Percentiles rank a stretch among this genome's conserved stretches.
phyloP scores from a whole-genome alignment of 1,284 basidiomycete genomes.

The Heterobasidion parviporum region DNA sequence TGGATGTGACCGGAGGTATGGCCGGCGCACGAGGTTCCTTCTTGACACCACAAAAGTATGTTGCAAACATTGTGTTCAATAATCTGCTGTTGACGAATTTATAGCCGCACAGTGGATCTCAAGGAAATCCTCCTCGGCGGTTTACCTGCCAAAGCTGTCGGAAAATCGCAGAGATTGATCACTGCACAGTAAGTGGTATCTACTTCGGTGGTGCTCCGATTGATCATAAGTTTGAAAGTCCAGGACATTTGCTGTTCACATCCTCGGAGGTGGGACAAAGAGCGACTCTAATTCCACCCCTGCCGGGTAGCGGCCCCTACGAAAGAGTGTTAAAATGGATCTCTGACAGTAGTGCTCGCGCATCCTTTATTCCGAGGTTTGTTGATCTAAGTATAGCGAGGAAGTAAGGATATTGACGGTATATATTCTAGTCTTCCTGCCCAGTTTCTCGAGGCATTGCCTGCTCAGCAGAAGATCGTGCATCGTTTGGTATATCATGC shows the following conservation, averaged over 20 bases:
- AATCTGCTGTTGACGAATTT: not conserved
- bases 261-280: not conserved
- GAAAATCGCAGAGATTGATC: not conserved
- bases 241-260: slow-evolving; percentile 1
- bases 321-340: not conserved
- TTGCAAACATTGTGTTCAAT: not conserved
- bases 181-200: not conserved
- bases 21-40: not conserved
- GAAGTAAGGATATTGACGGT: not conserved
- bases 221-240: not conserved
- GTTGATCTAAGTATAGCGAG: not conserved
- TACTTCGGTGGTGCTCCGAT: too few relatives aligned
- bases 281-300: not conserved
- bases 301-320: not conserved
- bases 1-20: not conserved
- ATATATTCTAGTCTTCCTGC: slow-evolving; percentile 35
- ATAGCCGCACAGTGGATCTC: not conserved
- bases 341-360: not conserved
- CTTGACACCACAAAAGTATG: not conserved
- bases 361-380: slow-evolving; percentile 31
- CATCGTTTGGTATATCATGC: slow-evolving; percentile 53
- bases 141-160: not conserved
- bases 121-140: not conserved
- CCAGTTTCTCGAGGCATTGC: slow-evolving; percentile 26
- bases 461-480: slow-evolving; percentile 29